phyloP scores from a whole-genome alignment of 108 stramenopile species.

The Hondaea fermentalgiana region DNA sequence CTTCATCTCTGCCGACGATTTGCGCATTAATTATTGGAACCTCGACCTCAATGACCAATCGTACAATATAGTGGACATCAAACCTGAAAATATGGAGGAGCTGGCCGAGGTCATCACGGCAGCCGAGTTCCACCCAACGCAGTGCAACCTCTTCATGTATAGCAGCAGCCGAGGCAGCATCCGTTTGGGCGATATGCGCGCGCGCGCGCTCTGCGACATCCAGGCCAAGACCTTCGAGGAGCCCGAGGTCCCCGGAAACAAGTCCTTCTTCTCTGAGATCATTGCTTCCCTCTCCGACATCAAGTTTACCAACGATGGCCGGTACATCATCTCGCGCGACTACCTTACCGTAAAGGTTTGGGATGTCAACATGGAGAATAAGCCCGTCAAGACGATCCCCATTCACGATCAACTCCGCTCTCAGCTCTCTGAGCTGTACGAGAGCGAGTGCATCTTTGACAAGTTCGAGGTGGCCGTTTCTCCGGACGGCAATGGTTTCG shows the following conservation, averaged over 20 bases:
- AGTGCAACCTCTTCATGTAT: conserved; percentile 51
- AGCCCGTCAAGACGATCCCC: conserved; percentile 41
- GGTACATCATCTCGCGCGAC: conserved; percentile 51
- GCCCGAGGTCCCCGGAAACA: conserved; percentile 20
- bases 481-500: conserved; percentile 36
- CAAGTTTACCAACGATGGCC: conserved; percentile 42
- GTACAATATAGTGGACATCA: conserved; percentile 56
- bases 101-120: conserved; percentile 63
- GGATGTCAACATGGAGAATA: conserved; percentile 47
- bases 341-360: conserved; percentile 59
- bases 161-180: conserved; percentile 44
- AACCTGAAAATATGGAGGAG: conserved; percentile 62
- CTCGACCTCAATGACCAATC: conserved; percentile 32
- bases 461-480: conserved; percentile 57
- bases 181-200: conserved; percentile 40
- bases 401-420: conserved; percentile 53
- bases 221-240: conserved; percentile 27
- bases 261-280: conserved; percentile 60
- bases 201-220: conserved; percentile 26
- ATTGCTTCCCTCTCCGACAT: conserved; percentile 50
- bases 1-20: conserved; percentile 59
- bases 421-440: conserved; percentile 49
- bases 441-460: conserved; percentile 61
- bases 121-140: conserved; percentile 51
- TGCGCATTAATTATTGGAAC: conserved; percentile 59